Conservation (phyloP, 305 asterid genomes). For the Lippia alba region DNA sequence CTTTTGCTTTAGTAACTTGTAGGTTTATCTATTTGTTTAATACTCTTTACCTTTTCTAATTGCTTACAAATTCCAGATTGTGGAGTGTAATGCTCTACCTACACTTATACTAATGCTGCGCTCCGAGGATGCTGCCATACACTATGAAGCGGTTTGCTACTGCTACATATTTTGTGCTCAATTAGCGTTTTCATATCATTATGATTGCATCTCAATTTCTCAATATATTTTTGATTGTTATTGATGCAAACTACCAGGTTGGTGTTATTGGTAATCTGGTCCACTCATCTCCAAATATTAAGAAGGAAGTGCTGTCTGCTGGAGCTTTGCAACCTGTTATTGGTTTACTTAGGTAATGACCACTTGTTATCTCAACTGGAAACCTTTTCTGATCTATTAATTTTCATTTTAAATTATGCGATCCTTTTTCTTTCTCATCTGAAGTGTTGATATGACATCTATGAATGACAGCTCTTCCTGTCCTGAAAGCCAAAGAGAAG, state of each 20-base stretch:
- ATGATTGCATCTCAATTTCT: conserved; percentile 5
- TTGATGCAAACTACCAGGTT: conserved; percentile 45
- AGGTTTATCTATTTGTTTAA: neutral
- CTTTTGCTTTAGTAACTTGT: conserved; percentile 12
- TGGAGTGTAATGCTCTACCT: conserved; percentile 96
- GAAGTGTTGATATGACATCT: conserved; percentile 28
- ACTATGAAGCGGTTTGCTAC: conserved; percentile 92
- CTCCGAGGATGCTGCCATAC: conserved; percentile 94
- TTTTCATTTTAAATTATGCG: neutral
- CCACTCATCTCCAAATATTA: conserved; percentile 95
- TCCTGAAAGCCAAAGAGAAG: conserved; percentile 99
- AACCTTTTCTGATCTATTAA: conserved; percentile 4
- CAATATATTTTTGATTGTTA: conserved; percentile 22
- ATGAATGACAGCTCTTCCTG: conserved; percentile 80
- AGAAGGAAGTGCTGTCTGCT: conserved; percentile 94
- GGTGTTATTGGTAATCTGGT: conserved; percentile 98
- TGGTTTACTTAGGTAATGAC: conserved; percentile 82
- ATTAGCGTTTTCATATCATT: conserved; percentile 4
- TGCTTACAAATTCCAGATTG: conserved; percentile 65
- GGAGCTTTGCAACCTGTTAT: conserved; percentile 99
- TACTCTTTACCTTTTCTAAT: conserved; percentile 20
- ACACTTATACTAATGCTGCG: conserved; percentile 93
- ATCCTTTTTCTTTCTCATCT: conserved; percentile 23
- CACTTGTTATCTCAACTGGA: conserved; percentile 3
- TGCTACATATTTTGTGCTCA: conserved; percentile 10